phyloP scores from a whole-genome alignment of 176 grass and related monocot genomes.

The Chloris gayana region DNA sequence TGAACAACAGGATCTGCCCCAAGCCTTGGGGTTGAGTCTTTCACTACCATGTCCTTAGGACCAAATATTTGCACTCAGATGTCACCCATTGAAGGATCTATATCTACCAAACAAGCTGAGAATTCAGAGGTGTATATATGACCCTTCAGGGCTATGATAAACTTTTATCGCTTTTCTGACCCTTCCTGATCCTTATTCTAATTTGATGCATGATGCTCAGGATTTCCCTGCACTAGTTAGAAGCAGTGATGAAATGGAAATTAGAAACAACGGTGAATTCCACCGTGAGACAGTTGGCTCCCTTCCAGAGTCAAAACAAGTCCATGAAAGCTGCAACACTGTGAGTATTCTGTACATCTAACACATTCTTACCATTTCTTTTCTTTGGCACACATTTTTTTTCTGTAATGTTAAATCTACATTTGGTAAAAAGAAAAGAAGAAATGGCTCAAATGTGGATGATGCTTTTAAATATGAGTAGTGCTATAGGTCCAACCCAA shows the following conservation, averaged over 20 bases:
- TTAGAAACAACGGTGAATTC: constrained; percentile 27
- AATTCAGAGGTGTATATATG: constrained; percentile 46
- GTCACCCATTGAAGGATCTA: constrained; percentile 40
- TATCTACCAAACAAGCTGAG: constrained; percentile 41
- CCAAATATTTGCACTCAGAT: constrained; percentile 53
- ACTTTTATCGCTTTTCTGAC: constrained; percentile 21
- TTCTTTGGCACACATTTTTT: constrained; percentile 8
- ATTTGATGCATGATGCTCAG: constrained; percentile 39
- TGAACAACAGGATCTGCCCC: constrained; percentile 44
- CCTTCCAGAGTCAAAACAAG: constrained; percentile 44
- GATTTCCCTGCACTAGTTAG: constrained; percentile 44
- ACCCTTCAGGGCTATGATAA: constrained; percentile 24
- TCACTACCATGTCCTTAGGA: constrained; percentile 43
- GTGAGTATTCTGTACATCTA: constrained; percentile 37
- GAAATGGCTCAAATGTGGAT: not conserved
- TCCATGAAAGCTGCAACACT: constrained; percentile 36
- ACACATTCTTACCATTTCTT: not conserved
- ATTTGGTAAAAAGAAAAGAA: not conserved
- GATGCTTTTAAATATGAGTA: too few species aligned
- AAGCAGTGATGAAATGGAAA: constrained; percentile 45
- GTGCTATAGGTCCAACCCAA: too few species aligned
- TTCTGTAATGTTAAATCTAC: not conserved
- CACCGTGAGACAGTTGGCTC: constrained; percentile 29
- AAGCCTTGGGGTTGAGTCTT: constrained; percentile 47
- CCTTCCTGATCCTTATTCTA: constrained; percentile 25